phyloP scores from a whole-genome alignment of 768 basidiomycete species.

The Macrolepiota fuliginosa region DNA sequence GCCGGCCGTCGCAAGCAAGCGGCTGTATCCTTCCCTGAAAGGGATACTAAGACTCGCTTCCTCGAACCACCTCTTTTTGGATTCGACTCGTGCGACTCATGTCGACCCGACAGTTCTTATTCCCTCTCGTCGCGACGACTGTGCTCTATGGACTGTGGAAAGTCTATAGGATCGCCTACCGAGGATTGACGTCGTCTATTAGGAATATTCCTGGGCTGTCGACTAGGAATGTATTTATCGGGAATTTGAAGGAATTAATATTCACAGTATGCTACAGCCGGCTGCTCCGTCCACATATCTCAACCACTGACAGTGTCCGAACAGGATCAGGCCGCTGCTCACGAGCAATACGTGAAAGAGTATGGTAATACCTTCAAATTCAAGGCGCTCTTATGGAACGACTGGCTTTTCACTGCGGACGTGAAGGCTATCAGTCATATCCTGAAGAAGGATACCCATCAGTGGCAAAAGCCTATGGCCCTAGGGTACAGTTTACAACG shows the following conservation, averaged over 20 bases:
- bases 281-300: background rate
- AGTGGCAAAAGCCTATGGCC: slow-evolving; percentile 52
- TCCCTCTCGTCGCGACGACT: background rate
- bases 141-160: background rate
- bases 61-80: no score
- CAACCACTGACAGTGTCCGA: background rate
- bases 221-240: background rate
- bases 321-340: background rate
- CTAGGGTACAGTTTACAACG: slow-evolving; percentile 32
- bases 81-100: background rate
- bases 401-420: slow-evolving; percentile 54
- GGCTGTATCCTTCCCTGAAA: no score
- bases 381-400: slow-evolving; percentile 9
- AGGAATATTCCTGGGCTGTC: slow-evolving; percentile 13
- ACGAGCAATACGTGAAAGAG: background rate
- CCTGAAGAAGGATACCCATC: slow-evolving; percentile 45
- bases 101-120: background rate
- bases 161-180: slow-evolving; percentile 4
- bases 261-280: background rate
- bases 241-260: slow-evolving; percentile 6
- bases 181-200: slow-evolving; percentile 13
- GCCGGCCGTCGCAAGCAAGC: no score
- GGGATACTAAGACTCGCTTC: no score
- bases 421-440: slow-evolving; percentile 61
- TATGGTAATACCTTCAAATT: slow-evolving; percentile 12